Conservation (phyloP, 2,329 filamentous ascomycete species). For the Fusarium subtropicale region DNA sequence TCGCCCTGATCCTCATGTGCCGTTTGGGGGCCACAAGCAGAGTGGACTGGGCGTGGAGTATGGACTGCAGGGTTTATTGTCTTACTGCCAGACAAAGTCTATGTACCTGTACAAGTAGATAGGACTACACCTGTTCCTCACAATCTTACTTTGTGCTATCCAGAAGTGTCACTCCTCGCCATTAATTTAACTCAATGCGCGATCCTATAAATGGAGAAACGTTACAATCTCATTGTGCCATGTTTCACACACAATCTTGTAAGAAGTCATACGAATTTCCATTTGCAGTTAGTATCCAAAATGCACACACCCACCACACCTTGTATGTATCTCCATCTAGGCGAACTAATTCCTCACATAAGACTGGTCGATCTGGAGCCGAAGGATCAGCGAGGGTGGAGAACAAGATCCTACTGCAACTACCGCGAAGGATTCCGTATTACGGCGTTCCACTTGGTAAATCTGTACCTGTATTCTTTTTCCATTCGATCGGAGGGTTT, state of each 20-base stretch:
- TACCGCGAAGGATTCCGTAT: not conserved
- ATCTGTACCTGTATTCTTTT: not conserved
- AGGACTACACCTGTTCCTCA: not conserved
- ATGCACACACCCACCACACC: not conserved
- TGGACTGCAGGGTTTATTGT: slow-evolving; percentile 2
- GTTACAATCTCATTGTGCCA: not conserved
- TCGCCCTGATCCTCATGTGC: slow-evolving; percentile 4
- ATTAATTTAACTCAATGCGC: not conserved
- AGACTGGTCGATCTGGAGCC: not conserved
- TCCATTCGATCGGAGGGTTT: not conserved
- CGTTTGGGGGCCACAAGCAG: slow-evolving; percentile 14
- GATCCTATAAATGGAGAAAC: not conserved
- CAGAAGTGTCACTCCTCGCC: not conserved
- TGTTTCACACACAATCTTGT: not conserved
- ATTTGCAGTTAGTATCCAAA: not conserved
- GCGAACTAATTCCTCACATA: not conserved
- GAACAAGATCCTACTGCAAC: not conserved
- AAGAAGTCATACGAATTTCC: not conserved
- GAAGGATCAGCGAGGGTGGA: not conserved
- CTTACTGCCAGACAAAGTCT: slow-evolving; percentile 8
- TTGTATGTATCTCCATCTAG: not conserved
- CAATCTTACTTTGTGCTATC: not conserved
- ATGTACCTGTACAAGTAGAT: slow-evolving; percentile 9
- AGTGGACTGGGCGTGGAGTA: slow-evolving; percentile 11
- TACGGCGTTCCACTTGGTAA: not conserved